Evolutionary conservation across 78 protist genomes (phyloP), one percentile per base, ranked within the genome.

Genomic region (Dictyostelium firmibasis): DNA sequence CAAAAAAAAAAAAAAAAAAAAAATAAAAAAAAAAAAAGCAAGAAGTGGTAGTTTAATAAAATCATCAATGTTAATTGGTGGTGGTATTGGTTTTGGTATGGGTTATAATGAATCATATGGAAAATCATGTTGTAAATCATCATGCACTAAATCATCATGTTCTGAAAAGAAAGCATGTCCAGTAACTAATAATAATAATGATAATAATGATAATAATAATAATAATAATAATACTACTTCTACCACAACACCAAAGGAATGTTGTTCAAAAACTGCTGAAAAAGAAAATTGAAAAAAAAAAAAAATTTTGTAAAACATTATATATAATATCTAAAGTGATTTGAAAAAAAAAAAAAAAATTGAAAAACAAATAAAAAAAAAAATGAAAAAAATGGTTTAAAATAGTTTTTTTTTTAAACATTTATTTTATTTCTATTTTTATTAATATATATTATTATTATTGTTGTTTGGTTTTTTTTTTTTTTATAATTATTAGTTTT

Each of bases 61-160:
- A n/a, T 64, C 74, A 64, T 64, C 74, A 64, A 64, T 64, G 31
- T n/a, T n/a, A n/a, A 64, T 64, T 64, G 74, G 74, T n/a, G 33
- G 33, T 64, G 74, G 74, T 64, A 64, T 64, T n/a, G 74, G 74
- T 25, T 64, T 64, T 64, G 74, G 74, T 10, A 64, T 64, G 11
- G 74, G 74, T 23, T 25, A 25, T 64, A 64, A 4, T 25, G 74
- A 27, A 64, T 64, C 33, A 50, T 50, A 3, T 16, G n/a, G 62
- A 50, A 50, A 50, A 16, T 50, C 23, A 50, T 44, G 53, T 4
- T 44, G 53, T 44, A 44, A 44, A 44, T 44, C 53, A 44, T 50
- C 62, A 50, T 44, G 53, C 13, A 44, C 2, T 44, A 44, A 44
- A 44, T 50, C 62, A 50, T 16, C 62, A 50, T 50, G 62, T 50